Percentiles rank a stretch among this genome's conserved stretches.
These are phyloP conservation scores for Paraurostyla sp. DNA, from an alignment of 73 alveolate species.

Conservation along the genomic window DNA sequence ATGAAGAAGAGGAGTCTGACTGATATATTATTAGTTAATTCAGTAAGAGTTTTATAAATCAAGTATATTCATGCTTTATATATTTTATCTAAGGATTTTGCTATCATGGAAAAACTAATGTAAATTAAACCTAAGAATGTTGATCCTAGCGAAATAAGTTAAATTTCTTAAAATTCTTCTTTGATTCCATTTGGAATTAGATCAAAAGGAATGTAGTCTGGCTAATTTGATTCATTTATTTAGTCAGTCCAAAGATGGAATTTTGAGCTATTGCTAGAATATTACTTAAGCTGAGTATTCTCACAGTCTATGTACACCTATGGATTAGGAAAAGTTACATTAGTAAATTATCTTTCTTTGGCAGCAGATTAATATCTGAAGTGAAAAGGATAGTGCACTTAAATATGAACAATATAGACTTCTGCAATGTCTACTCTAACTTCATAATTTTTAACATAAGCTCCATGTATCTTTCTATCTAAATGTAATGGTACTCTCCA, in stretches of 20 bases:
- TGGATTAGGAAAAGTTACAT: conserved; percentile 25
- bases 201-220: not conserved
- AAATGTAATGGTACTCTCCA: conserved; percentile 50
- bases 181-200: conserved; percentile 19
- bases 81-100: not conserved
- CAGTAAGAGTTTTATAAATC: not conserved
- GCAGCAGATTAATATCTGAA: conserved; percentile 24
- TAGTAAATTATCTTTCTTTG: not conserved
- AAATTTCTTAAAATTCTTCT: not conserved
- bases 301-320: conserved; percentile 26
- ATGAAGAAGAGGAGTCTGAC: conserved; percentile 40
- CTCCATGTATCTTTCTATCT: not conserved
- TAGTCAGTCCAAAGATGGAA: too few relatives aligned
- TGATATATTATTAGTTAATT: not conserved
- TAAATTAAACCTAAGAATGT: not conserved
- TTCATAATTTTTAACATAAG: not conserved
- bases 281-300: not conserved
- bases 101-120: not conserved
- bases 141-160: not conserved
- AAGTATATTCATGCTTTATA: not conserved
- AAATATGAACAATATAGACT: conserved; percentile 2
- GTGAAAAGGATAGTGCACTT: conserved; percentile 15
- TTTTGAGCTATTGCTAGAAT: not conserved
- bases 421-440: conserved; percentile 19
- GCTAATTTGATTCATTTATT: not conserved